Conservation (phyloP, 2,329 filamentous ascomycete genomes). For the Phoma sp. region DNA sequence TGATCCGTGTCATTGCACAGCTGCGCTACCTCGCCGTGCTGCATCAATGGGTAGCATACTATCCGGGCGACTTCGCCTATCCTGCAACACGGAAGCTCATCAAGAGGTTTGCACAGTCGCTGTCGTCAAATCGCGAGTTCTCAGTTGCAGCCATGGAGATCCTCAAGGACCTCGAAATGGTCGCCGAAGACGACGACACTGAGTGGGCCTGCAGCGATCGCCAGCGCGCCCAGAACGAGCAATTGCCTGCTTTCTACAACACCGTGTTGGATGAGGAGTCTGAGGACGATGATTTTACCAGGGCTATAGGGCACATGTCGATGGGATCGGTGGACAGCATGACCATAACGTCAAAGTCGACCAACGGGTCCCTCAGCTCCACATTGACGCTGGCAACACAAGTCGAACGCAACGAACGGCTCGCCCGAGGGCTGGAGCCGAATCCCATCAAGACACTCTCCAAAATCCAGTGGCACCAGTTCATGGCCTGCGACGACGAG, state of each 20-base stretch:
- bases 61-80: constrained; percentile 91
- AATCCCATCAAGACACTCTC: constrained; percentile 72
- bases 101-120: constrained; percentile 73
- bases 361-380: constrained; percentile 36
- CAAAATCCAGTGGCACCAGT: constrained; percentile 86
- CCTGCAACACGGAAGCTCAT: constrained; percentile 73
- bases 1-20: constrained; percentile 80
- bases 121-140: constrained; percentile 82
- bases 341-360: constrained; percentile 35
- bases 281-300: constrained; percentile 43
- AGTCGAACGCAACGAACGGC: constrained; percentile 79
- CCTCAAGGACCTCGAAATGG: constrained; percentile 73
- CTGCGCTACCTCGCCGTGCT: constrained; percentile 83
- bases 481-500: constrained; percentile 86
- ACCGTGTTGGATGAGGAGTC: constrained; percentile 49
- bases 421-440: constrained; percentile 75
- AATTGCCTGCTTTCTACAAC: constrained; percentile 51
- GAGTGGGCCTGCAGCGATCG: constrained; percentile 88
- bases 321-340: constrained; percentile 37
- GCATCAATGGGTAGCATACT: constrained; percentile 86
- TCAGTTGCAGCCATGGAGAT: constrained; percentile 86
- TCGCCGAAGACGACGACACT: constrained; percentile 86
- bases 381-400: constrained; percentile 64
- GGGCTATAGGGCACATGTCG: constrained; percentile 39
- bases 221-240: constrained; percentile 55